Evolutionary conservation across 1,139 yeast species (phyloP).

Genomic region (Scheffersomyces stambukii): DNA sequence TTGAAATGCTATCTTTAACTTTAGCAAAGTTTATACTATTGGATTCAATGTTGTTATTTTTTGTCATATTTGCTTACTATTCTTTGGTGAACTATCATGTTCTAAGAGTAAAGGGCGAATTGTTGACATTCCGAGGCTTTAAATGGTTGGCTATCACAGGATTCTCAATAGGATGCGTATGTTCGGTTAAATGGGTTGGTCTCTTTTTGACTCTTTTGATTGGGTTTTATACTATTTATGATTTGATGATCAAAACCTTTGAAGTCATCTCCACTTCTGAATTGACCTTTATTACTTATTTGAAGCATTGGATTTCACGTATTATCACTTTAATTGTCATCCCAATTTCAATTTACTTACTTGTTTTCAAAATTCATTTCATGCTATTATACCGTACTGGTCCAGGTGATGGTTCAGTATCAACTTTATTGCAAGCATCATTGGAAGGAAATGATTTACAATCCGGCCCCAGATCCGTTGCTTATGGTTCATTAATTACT

Average conservation of each 20-base stretch:
- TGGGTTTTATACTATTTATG: conserved; percentile 80
- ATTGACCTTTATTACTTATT: conserved; percentile 35
- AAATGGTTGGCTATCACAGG: conserved; percentile 69
- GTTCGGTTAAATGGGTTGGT: conserved; percentile 96
- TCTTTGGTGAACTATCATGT: conserved; percentile 54
- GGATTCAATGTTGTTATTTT: conserved; percentile 70
- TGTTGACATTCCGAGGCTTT: conserved; percentile 45
- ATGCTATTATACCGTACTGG: conserved; percentile 71
- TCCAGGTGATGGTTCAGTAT: conserved; percentile 70
- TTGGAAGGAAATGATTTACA: conserved; percentile 51
- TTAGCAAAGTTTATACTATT: conserved; percentile 67
- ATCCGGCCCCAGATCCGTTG: conserved; percentile 58
- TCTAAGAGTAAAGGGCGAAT: conserved; percentile 29
- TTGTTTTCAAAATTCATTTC: conserved; percentile 80
- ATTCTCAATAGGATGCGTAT: conserved; percentile 82
- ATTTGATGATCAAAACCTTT: conserved; percentile 63
- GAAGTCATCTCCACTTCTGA: conserved; percentile 32
- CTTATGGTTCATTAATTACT: conserved; percentile 59
- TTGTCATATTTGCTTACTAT: conserved; percentile 60
- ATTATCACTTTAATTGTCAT: conserved; percentile 62
- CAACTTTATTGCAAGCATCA: conserved; percentile 67
- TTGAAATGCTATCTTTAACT: conserved; percentile 64
- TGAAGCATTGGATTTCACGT: conserved; percentile 69
- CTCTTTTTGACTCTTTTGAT: conserved; percentile 77
- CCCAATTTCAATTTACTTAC: conserved; percentile 68